Conservation (phyloP, 1,139 yeast genomes). For the Pichia sorboxylosa region DNA sequence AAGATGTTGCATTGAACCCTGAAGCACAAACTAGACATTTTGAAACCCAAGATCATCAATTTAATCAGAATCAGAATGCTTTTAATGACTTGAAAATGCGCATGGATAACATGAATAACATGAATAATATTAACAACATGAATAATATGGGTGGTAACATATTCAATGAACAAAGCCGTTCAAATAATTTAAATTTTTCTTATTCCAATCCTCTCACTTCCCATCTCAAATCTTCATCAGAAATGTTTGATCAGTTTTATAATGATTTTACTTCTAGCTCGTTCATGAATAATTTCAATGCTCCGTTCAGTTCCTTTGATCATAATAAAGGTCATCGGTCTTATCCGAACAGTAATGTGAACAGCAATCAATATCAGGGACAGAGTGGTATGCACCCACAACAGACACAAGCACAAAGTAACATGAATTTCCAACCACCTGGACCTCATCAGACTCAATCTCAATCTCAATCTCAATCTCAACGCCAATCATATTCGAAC, state of each 20-base stretch:
- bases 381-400: not conserved
- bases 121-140: not conserved
- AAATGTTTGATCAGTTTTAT: conserved; percentile 6
- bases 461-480: not conserved
- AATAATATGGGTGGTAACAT: not conserved
- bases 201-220: not conserved
- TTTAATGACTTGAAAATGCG: not conserved
- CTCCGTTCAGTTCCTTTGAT: conserved; percentile 1
- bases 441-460: not conserved
- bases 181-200: not conserved
- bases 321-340: not conserved
- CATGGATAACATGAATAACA: too few relatives aligned
- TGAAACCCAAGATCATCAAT: conserved; percentile 7
- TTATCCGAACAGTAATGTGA: not conserved
- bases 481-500: not conserved
- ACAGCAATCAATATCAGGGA: not conserved
- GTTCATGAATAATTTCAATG: conserved; percentile 3
- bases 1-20: conserved; percentile 29
- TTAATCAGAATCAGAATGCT: conserved; percentile 1
- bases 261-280: conserved; percentile 1
- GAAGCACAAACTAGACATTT: conserved; percentile 5
- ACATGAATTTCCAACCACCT: not conserved
- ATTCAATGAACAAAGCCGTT: not conserved
- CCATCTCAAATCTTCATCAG: conserved; percentile 1
- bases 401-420: not conserved